phyloP scores from a whole-genome alignment of 129 eudicot genomes.

The Lactuca sativa region DNA sequence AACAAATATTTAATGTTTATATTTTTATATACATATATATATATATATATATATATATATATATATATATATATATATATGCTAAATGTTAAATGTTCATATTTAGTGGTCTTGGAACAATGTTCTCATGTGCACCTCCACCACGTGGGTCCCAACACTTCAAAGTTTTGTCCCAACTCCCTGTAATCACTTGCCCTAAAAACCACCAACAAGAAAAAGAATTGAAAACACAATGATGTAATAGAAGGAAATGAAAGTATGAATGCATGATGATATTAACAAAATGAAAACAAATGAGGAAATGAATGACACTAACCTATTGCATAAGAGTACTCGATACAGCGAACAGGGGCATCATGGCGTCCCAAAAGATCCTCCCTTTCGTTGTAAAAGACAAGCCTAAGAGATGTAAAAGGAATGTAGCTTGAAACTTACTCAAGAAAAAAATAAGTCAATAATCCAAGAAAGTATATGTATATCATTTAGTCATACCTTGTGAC shows the following conservation, averaged over 20 bases:
- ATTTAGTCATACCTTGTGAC: constrained; percentile 57
- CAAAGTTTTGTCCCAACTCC: constrained; percentile 90
- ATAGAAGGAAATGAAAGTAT: neutral
- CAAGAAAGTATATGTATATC: no score
- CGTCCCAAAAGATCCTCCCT: constrained; percentile 85
- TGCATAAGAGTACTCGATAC: constrained; percentile 83
- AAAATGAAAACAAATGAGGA: no score
- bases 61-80: no score
- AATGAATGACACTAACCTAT: constrained; percentile 44
- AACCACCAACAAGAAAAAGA: neutral
- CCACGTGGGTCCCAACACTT: constrained; percentile 99
- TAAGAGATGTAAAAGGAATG: constrained; percentile 27
- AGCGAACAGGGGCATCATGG: constrained; percentile 87
- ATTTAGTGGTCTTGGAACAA: no score
- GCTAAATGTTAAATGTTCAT: no score
- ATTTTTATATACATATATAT: no score
- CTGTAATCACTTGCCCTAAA: constrained; percentile 82
- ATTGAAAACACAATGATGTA: neutral
- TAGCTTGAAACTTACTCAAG: neutral
- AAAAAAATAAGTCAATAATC: no score
- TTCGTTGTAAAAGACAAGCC: constrained; percentile 70
- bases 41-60: no score
- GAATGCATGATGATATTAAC: neutral
- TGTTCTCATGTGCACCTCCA: constrained; percentile 83
- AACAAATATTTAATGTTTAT: no score